A percentile compares a stretch with the other conserved stretches of the same genome.
These are phyloP conservation scores for Talaromyces sp. DNA, from an alignment of 2,329 filamentous ascomycete genomes.

Conservation along the genomic window DNA sequence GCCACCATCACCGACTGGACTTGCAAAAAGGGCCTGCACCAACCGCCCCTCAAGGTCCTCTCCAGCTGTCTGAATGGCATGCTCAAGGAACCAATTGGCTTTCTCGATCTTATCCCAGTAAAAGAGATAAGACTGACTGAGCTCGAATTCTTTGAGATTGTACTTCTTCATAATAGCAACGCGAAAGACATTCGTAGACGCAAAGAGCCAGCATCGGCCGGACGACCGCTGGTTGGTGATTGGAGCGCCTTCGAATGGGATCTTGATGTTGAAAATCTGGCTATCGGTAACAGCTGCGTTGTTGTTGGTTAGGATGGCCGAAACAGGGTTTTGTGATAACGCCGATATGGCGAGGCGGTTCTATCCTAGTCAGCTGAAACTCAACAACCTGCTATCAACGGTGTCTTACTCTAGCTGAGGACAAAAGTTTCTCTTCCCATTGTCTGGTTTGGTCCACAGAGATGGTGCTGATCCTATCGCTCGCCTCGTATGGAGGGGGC, in stretches of 20 bases:
- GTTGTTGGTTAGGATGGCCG: slow-evolving; percentile 62
- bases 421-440: slow-evolving; percentile 29
- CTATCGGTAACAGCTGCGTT: slow-evolving; percentile 64
- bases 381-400: not conserved
- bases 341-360: slow-evolving; percentile 73
- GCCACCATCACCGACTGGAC: slow-evolving; percentile 74
- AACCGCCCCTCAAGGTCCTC: slow-evolving; percentile 70
- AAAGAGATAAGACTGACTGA: slow-evolving; percentile 85
- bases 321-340: slow-evolving; percentile 65
- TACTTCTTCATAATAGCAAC: slow-evolving; percentile 85
- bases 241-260: slow-evolving; percentile 75
- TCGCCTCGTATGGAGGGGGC: slow-evolving; percentile 22
- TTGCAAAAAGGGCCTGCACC: slow-evolving; percentile 64
- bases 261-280: slow-evolving; percentile 79
- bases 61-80: slow-evolving; percentile 69
- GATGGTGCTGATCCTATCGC: slow-evolving; percentile 20
- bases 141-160: slow-evolving; percentile 71
- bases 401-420: slow-evolving; percentile 27
- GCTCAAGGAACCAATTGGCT: slow-evolving; percentile 83
- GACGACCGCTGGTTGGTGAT: slow-evolving; percentile 81
- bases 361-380: slow-evolving; percentile 26
- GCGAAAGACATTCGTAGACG: slow-evolving; percentile 85
- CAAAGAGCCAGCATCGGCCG: slow-evolving; percentile 89
- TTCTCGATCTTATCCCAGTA: slow-evolving; percentile 96
- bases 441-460: slow-evolving; percentile 24